Base-by-base conservation (phyloP, 441 rosid genomes). In the Populus hybrid region DNA sequence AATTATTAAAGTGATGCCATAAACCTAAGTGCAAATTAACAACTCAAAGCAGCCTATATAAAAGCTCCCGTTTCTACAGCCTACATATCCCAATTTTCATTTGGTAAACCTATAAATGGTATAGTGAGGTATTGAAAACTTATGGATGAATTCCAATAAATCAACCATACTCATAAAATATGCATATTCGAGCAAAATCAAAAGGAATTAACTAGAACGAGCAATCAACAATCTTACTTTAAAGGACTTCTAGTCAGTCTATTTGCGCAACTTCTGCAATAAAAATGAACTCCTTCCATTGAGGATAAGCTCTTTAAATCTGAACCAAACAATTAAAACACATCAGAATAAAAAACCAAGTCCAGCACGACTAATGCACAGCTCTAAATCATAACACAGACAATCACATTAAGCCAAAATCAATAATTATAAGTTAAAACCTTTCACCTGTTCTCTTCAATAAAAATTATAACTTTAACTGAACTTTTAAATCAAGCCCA, bases 191-290 rank as follows among this genome's bases (percentile, higher is more conserved):
- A 46, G 57, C 18, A 46, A 46, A 46, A 46, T 6, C 18, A 50
- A 82, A 14, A 21, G 59, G 34, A 24, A 65, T 9, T 10, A 53
- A 59, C 21, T 8, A 35, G 32, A 63, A 53, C 23, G 23, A 9
- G 7, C 32, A 46, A 12, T 14, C 30, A 46, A 14, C 57, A 46
- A 11, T 21, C 69, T 76, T 75, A 88, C 94, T 88, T 77, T 38
- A 92, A 74, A 26, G 83, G 86, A 71, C 23, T 84, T 77, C 77
- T 81, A 1, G 95, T 94, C 81, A 94, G 70, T 81, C 82, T 87
- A 80, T 69, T 66, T 1, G 91, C 88, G 72, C 97, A 94, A 67
- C 80, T 81, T 83, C 91, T 89, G 82, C 95, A 91, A 76, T 85
- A 86, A 83, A 94, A 79, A 67, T 90, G 82, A 59, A 89, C 91